Base-by-base conservation (phyloP, 2,329 filamentous ascomycete genomes). In the Xylariaceae sp. region DNA sequence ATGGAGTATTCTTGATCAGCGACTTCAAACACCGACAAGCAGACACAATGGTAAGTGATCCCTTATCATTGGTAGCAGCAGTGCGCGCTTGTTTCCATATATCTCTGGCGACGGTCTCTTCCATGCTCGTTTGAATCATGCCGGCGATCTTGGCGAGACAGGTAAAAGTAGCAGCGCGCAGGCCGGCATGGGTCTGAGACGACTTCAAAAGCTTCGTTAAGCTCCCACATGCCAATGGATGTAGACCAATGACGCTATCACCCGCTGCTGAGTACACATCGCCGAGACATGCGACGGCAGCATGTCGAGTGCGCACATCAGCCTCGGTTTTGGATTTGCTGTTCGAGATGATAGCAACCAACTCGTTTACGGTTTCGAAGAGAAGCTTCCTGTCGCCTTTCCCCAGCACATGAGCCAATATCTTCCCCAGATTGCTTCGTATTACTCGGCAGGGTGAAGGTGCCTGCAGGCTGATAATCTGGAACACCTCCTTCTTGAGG, bases 311-410 rank as follows among this genome's bases (percentile, higher is more conserved):
- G 62, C 85, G 83, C 45, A 87, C 68, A 61, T 96, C 90, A 58
- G 83, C 83, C 50, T 96, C 91, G 46, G 73, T 73, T 66, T 86
- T 87, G 32, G 76, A 77, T 68, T 95, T 96, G 17, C 86, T 82
- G 42, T 80, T 80, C 52, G 83, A 83, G 41, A 95, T 67, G 48
- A 95, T 83, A 11, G 72, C 75, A 10, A 91, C 76, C 11, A 97
- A 76, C 58, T 97, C 92, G 62, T 94, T 95, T 65, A 97, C 87
- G 0, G 90, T 95, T 69, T 99, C 94, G 65, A 95, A 96, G 2
- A 99, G 79, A 44, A 95, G 78, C 66, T 95, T 96, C 56, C 92
- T 81, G 70, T 96, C 92, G 11, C 94, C 94, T 56, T 87, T 86
- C 14, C 77, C 80, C 57, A 99, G 87, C 51, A 97, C 84, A 62